Percentiles rank a stretch among this genome's conserved stretches.
Evolutionary conservation across 192 early-diverging fungal genomes (phyloP).

Genomic region (Geranomyces michiganensis): DNA sequence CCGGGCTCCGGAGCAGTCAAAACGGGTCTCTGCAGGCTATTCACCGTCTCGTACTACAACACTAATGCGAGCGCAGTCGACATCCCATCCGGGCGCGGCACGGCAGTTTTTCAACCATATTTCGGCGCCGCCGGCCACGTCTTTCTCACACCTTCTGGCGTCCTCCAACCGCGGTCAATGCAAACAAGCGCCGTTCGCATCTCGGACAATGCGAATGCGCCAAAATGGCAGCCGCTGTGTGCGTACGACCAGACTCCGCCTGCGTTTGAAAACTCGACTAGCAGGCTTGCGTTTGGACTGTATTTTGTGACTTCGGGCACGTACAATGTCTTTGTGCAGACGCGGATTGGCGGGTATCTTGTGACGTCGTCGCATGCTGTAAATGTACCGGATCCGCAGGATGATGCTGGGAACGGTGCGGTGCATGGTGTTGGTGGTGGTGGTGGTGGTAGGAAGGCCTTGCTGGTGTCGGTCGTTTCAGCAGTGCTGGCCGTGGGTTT

Average conservation of each 20-base stretch:
- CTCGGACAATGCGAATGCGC: background rate
- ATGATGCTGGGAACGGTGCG: background rate
- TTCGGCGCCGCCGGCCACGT: conserved; percentile 16
- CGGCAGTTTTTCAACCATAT: conserved; percentile 3
- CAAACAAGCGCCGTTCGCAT: conserved; percentile 9
- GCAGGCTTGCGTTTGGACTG: conserved; percentile 17
- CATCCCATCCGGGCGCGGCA: background rate
- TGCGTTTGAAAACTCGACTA: conserved; percentile 6
- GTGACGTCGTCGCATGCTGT: conserved; percentile 18
- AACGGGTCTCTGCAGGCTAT: conserved; percentile 13
- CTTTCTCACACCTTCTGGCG: background rate
- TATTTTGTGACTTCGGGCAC: conserved; percentile 18
- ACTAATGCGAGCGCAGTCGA: conserved; percentile 13
- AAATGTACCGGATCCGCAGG: conserved; percentile 1
- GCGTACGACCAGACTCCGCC: conserved; percentile 4
- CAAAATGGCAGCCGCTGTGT: conserved; percentile 28
- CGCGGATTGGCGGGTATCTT: conserved; percentile 28
- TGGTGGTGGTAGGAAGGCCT: too few relatives aligned
- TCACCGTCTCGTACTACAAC: conserved; percentile 16
- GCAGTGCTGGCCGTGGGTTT: too few relatives aligned
- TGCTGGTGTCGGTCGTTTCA: too few relatives aligned
- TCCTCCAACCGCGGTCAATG: background rate
- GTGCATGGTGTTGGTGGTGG: too few relatives aligned
- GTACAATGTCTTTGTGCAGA: conserved; percentile 27
- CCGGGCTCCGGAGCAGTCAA: conserved; percentile 7